phyloP scores from a whole-genome alignment of 1,139 yeast genomes.

The Taphrina flavorubra region DNA sequence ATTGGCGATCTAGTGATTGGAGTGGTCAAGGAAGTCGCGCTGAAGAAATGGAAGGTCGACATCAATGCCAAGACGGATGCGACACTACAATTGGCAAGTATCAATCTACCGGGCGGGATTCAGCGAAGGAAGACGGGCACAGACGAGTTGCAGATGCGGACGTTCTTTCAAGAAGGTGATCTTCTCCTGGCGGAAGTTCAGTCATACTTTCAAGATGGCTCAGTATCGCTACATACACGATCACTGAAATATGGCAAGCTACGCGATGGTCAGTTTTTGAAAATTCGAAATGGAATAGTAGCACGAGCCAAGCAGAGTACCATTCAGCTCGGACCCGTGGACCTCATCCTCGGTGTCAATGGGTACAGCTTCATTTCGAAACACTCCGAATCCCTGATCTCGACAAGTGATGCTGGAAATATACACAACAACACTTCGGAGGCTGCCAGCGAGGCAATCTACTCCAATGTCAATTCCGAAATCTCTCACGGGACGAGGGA shows the following conservation, averaged over 20 bases:
- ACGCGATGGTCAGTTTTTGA: conserved; percentile 82
- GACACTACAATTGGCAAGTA: conserved; percentile 88
- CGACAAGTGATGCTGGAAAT: conserved; percentile 51
- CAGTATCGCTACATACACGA: conserved; percentile 92
- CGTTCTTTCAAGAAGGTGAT: conserved; percentile 95
- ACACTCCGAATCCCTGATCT: conserved; percentile 54
- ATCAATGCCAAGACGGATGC: conserved; percentile 95
- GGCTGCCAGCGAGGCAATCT: conserved; percentile 93
- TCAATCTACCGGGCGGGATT: conserved; percentile 96
- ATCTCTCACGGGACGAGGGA: conserved; percentile 67
- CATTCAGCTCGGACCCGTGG: conserved; percentile 86
- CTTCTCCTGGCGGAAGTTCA: conserved; percentile 91
- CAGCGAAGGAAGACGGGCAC: conserved; percentile 89
- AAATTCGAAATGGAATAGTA: conserved; percentile 80
- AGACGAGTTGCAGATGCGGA: conserved; percentile 96
- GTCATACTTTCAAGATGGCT: conserved; percentile 83
- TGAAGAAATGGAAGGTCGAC: conserved; percentile 94
- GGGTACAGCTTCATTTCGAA: conserved; percentile 93
- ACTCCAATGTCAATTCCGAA: conserved; percentile 82
- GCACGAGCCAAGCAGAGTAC: conserved; percentile 86
- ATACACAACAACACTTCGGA: conserved; percentile 86
- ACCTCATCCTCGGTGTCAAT: conserved; percentile 87
- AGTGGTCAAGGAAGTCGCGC: conserved; percentile 90
- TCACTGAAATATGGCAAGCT: conserved; percentile 93
- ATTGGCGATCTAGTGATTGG: conserved; percentile 97